Percentiles rank a stretch among this genome's conserved stretches.
These are phyloP conservation scores for Gomphus bonarii DNA, from an alignment of 1,284 basidiomycete species.

Conservation along the genomic window DNA sequence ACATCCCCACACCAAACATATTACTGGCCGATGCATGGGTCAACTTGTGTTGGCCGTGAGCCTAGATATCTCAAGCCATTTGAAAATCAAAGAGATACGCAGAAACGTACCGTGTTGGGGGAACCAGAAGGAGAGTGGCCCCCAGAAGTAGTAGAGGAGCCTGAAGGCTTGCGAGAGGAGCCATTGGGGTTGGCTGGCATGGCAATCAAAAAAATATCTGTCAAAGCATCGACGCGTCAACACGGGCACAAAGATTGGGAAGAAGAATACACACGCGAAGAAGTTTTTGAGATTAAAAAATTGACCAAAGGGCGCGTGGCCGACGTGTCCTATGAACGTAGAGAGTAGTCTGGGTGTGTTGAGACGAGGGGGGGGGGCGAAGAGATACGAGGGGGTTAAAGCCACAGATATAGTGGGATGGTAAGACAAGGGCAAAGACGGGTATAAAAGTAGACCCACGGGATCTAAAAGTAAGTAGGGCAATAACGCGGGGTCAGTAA, in stretches of 20 bases:
- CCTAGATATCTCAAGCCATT: conserved; percentile 17
- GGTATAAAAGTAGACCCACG: not conserved
- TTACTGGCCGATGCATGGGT: conserved; percentile 30
- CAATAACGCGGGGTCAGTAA: not conserved
- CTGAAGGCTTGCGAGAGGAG: conserved; percentile 52
- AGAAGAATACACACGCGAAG: not conserved
- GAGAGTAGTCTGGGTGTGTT: not conserved
- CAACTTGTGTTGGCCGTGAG: conserved; percentile 37
- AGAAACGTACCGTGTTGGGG: conserved; percentile 40
- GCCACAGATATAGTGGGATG: not conserved
- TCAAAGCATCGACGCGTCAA: not conserved
- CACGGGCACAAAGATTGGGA: not conserved
- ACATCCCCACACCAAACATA: conserved; percentile 46
- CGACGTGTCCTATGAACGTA: not conserved
- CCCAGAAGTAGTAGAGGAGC: conserved; percentile 51
- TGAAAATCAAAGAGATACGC: not conserved
- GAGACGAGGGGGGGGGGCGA: not conserved
- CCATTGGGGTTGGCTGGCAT: conserved; percentile 43
- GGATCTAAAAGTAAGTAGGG: not conserved
- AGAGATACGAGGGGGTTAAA: not conserved
- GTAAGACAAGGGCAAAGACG: not conserved
- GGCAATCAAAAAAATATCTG: conserved; percentile 6
- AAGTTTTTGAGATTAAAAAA: conserved; percentile 6
- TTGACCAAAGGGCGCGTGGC: not conserved
- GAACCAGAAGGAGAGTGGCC: conserved; percentile 50